Base-by-base conservation (phyloP, 129 eudicot species). In the Cynara cardunculus region DNA sequence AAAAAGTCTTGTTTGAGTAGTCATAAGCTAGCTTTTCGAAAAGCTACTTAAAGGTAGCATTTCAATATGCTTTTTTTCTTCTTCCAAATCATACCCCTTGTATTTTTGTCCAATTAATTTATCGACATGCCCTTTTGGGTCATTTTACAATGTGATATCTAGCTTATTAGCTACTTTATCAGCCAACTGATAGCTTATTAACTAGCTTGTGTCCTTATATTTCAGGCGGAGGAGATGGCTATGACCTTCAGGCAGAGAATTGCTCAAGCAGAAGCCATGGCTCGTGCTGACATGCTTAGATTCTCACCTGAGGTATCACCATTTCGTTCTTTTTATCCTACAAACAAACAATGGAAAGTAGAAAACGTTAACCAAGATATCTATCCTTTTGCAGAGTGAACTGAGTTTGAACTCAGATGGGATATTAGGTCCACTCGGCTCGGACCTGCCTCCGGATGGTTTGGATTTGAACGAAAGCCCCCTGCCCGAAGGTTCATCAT, bases 201-300 rank as follows among this genome's bases (percentile, higher is more conserved):
- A 44, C 11, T 74, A 21, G 19, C 59, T 69, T 70, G 39, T 66
- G 72, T 61, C 21, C 30, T 67, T 59, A 69, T 34, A 41, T 44
- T 31, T 73, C 91, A 94, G 98, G 97, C 98, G 0, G 98, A 94
- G 85, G 98, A 94, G 94, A 94, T 94, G 98, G 98, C 97, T 83
- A 92, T 85, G 88, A 87, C 93, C 9, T 94, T 92, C 85, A 85
- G 98, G 89, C 96, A 94, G 81, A 90, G 96, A 85, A 94, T 94
- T 80, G 98, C 98, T 80, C 98, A 92, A 88, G 98, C 98, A 10
- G 97, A 94, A 92, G 98, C 97, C 84, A 92, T 94, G 98, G 98
- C 98, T 61, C 97, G 96, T 71, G 96, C 97, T 28, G 98, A 94
- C 86, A 88, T 94, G 98, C 94, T 94, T 34, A 92, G 97, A 73